Base-by-base conservation (phyloP, 441 rosid species). In the Euphorbia corollata region DNA sequence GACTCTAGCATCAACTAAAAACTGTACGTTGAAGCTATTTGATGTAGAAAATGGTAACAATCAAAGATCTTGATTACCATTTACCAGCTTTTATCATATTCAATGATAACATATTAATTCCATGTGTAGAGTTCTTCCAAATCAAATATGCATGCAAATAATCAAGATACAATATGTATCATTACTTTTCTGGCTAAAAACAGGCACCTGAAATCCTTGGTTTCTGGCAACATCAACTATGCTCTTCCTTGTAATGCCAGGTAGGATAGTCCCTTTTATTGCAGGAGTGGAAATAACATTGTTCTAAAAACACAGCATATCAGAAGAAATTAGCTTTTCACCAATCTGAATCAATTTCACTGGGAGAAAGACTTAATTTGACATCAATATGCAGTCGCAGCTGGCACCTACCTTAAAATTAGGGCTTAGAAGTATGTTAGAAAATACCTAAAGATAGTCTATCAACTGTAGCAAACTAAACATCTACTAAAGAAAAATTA, bases 201-300 rank as follows among this genome's bases (percentile, higher is more conserved):
- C 5, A 15, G 27, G 64, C 80, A 92, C 98, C 92, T 86, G 80
- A 71, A 82, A 79, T 61, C 96, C 97, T 86, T 84, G 82, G 66
- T 79, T 85, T 63, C 76, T 84, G 78, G 96, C 97, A 76, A 92
- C 94, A 68, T 92, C 96, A 64, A 92, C 88, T 64, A 90, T 83
- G 73, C 94, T 91, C 80, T 85, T 93, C 68, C 96, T 74, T 0
- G 95, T 93, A 78, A 93, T 90, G 64, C 97, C 98, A 0, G 92
- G 97, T 64, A 90, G 81, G 73, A 90, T 93, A 3, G 97, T 90
- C 65, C 97, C 97, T 78, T 89, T 84, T 63, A 92, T 83, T 63
- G 81, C 86, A 13, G 96, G 98, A 66, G 97, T 92, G 41, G 82
- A 81, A 56, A 92, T 80, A 70, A 78, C 75, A 27, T 86, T 86